Percentiles rank a stretch among this genome's conserved stretches.
Evolutionary conservation across 352 stramenopile species (phyloP).

Genomic region (Globisporangium acanthophoron): DNA sequence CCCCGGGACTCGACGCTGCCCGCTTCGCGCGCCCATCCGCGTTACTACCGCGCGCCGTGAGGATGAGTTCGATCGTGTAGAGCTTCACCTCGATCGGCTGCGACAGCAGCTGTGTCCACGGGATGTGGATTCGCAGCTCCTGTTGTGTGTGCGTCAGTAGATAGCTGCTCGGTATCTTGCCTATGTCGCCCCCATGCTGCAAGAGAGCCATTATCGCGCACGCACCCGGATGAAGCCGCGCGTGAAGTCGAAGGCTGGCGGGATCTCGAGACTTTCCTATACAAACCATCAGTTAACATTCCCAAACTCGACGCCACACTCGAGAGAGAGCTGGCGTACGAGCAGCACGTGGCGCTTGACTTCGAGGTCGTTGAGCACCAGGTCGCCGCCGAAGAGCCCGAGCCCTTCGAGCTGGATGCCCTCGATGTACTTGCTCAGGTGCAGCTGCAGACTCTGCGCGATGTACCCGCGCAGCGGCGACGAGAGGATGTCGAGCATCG

Average conservation of each 20-base stretch:
- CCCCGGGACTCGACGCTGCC: constrained; percentile 11
- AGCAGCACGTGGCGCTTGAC: constrained; percentile 84
- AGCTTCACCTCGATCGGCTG: constrained; percentile 86
- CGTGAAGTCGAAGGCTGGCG: constrained; percentile 84
- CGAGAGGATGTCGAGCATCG: constrained; percentile 83
- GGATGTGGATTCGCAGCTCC: constrained; percentile 86
- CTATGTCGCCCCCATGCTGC: no score
- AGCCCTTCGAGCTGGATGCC: constrained; percentile 84
- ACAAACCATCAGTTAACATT: background rate
- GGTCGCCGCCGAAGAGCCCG: constrained; percentile 77
- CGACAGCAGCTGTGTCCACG: constrained; percentile 83
- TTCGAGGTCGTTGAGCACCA: constrained; percentile 86
- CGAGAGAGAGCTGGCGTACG: constrained; percentile 8
- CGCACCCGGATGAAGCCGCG: constrained; percentile 76
- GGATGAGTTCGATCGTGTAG: constrained; percentile 86
- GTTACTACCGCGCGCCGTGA: constrained; percentile 49
- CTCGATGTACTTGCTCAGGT: constrained; percentile 88
- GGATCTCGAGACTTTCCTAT: constrained; percentile 79
- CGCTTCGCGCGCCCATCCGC: constrained; percentile 13
- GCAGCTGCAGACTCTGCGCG: constrained; percentile 85
- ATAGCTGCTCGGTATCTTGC: background rate
- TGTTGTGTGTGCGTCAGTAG: constrained; percentile 9
- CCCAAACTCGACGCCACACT: no score
- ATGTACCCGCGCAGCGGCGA: constrained; percentile 82
- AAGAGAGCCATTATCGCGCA: background rate